These are phyloP conservation scores for Stagonosporopsis tanaceti DNA, from an alignment of 2,329 filamentous ascomycete species.

Conservation along the genomic window DNA sequence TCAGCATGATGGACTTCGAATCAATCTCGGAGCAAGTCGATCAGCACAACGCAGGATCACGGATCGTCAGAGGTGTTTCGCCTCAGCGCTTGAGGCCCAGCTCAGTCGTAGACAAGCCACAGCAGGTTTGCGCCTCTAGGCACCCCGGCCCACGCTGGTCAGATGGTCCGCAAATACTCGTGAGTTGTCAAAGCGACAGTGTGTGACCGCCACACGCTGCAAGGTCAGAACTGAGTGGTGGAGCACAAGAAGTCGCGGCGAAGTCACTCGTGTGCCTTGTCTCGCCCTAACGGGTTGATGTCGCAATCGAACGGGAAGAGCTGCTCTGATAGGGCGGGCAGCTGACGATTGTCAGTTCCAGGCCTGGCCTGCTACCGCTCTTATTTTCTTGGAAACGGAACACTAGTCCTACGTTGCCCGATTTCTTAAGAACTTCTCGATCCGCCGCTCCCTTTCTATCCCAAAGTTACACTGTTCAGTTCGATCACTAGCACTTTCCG, in stretches of 20 bases:
- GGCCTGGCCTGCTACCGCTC: conserved; percentile 2
- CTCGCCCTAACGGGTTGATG: conserved; percentile 11
- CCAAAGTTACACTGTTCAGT: conserved; percentile 1
- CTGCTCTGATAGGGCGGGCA: conserved; percentile 11
- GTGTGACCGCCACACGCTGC: conserved; percentile 2
- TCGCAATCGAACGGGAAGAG: conserved; percentile 16
- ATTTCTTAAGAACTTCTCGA: conserved; percentile 19
- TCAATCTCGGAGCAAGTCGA: not conserved
- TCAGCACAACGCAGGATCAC: conserved; percentile 10
- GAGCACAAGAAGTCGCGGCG: conserved; percentile 4
- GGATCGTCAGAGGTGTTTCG: conserved; percentile 10
- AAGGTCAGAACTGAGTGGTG: not conserved
- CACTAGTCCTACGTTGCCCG: conserved; percentile 12
- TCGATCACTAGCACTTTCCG: conserved; percentile 6
- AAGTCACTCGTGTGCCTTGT: conserved; percentile 9
- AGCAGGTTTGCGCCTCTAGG: conserved; percentile 13
- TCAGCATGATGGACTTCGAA: not conserved
- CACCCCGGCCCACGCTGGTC: not conserved
- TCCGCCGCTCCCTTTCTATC: conserved; percentile 11
- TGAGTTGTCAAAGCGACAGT: not conserved
- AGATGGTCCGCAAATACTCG: conserved; percentile 8
- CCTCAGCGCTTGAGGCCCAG: conserved; percentile 12
- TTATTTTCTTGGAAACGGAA: conserved; percentile 7
- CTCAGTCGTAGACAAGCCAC: conserved; percentile 16
- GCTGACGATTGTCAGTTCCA: conserved; percentile 18